A percentile compares a stretch with the other conserved stretches of the same genome.
Conservation (phyloP, 2,329 filamentous ascomycete species). For the Orbilia ellipsospora region DNA sequence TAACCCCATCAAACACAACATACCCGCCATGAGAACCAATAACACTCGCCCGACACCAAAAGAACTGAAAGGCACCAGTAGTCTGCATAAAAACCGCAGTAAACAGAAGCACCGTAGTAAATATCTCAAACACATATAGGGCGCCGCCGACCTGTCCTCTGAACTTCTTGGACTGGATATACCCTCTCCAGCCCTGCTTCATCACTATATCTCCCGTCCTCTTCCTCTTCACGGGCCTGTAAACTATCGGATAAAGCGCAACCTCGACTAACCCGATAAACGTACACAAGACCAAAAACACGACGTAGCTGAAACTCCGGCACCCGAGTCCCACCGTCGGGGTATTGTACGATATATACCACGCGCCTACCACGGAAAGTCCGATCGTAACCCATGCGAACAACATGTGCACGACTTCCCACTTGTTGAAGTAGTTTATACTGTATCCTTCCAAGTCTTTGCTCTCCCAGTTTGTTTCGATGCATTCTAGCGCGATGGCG, state of each 20-base stretch:
- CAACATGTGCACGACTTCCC: constrained; percentile 64
- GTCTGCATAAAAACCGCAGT: constrained; percentile 64
- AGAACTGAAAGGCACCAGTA: constrained; percentile 63
- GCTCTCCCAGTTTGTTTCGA: constrained; percentile 18
- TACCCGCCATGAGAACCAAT: constrained; percentile 64
- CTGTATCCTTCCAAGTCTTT: constrained; percentile 60
- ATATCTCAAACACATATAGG: constrained; percentile 61
- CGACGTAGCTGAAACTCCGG: constrained; percentile 64
- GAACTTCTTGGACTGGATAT: constrained; percentile 23
- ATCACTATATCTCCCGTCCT: constrained; percentile 16
- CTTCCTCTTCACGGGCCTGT: constrained; percentile 46
- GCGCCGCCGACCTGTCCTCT: constrained; percentile 57
- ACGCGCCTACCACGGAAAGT: constrained; percentile 62
- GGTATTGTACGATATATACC: constrained; percentile 64
- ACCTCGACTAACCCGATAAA: constrained; percentile 62
- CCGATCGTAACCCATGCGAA: constrained; percentile 62
- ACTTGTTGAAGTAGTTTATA: constrained; percentile 63
- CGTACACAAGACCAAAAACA: constrained; percentile 61
- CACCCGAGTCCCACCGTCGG: constrained; percentile 65
- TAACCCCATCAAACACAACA: constrained; percentile 58
- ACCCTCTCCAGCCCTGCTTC: constrained; percentile 21
- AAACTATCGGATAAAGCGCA: constrained; percentile 46
- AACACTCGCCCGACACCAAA: constrained; percentile 63
- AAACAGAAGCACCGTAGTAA: constrained; percentile 62
- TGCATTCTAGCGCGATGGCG: constrained; percentile 17